phyloP scores from a whole-genome alignment of 495 filamentous ascomycete genomes.

The Aspergillus funiculosus region DNA sequence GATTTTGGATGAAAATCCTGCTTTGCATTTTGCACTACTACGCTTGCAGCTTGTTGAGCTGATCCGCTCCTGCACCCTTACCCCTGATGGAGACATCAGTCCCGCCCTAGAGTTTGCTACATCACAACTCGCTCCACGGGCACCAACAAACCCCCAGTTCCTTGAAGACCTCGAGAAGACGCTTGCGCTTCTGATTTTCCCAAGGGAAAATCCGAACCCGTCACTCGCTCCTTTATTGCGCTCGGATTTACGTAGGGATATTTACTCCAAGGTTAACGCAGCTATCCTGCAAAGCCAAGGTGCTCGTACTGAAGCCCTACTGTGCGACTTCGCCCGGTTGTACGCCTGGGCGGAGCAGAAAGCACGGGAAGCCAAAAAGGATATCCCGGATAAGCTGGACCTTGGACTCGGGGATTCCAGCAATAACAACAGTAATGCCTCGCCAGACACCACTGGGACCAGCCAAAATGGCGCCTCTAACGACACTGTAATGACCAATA shows the following conservation, averaged over 20 bases:
- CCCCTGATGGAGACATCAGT: conserved; percentile 65
- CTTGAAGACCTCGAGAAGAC: conserved; percentile 85
- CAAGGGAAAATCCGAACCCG: conserved; percentile 66
- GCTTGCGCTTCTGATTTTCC: conserved; percentile 87
- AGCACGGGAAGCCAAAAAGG: conserved; percentile 64
- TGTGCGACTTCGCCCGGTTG: conserved; percentile 71
- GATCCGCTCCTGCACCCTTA: conserved; percentile 66
- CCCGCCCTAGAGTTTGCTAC: conserved; percentile 85
- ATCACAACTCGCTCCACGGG: conserved; percentile 77
- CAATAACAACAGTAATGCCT: conserved; percentile 24
- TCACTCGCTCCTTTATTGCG: conserved; percentile 70
- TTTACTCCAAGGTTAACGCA: conserved; percentile 77
- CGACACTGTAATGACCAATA: conserved; percentile 43
- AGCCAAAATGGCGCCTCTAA: conserved; percentile 27
- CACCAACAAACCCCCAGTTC: conserved; percentile 73
- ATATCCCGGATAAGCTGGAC: conserved; percentile 66
- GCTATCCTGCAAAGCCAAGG: conserved; percentile 71
- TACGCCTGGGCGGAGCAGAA: conserved; percentile 81
- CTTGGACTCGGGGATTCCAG: conserved; percentile 56
- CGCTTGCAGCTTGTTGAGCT: conserved; percentile 90
- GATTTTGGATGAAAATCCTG: conserved; percentile 80
- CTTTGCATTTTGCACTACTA: conserved; percentile 85
- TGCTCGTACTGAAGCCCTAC: conserved; percentile 68
- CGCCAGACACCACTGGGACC: conserved; percentile 23
- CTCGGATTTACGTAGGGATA: conserved; percentile 71